Base-by-base conservation (phyloP, 176 grass and related monocot genomes). In the Musa schizocarpa region DNA sequence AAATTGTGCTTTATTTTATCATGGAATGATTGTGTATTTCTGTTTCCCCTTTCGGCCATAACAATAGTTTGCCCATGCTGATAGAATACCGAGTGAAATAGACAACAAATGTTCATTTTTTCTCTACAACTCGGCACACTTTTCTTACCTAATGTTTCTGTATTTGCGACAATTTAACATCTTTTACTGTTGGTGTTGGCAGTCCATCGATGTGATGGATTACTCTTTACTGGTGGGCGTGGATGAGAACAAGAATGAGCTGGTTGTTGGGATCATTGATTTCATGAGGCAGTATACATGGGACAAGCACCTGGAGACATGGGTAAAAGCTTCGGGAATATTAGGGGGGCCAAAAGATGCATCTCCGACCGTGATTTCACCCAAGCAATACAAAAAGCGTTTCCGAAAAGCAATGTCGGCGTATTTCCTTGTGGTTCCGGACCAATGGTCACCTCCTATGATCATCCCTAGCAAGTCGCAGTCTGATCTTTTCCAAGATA, bases 281-380 rank as follows among this genome's bases (percentile, higher is more conserved):
- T 98, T 98, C 68, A 94, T 98, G 95, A 88, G 94, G 76, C 94
- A 98, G 80, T 98, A 98, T 54, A 98, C 94, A 81, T 98, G 94
- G 94, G 94, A 98, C 86, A 98, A 98, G 84, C 95, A 98, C 76
- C 88, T 98, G 1, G 95, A 98, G 77, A 98, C 95, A 66, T 98
- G 95, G 95, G 90, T 92, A 50, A 98, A 98, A 80, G 88, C 95
- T 43, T 75, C 88, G 69, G 90, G 95, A 65, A 87, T 98, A 69
- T 82, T 98, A 25, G 90, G 95, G 16, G 90, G 95, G 2, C 82
- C 86, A 9, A 94, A 87, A 66, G 93, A 93, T 73, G 78, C 80
- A 19, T 65, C 88, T 23, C 95, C 95, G 48, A 98, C 95, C 17
- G 95, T 98, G 43, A 76, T 98, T 85, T 98, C 95, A 29, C 95